These are phyloP conservation scores for Pestalotiopsis sp. DNA, from an alignment of 2,329 filamentous ascomycete genomes.

Conservation along the genomic window DNA sequence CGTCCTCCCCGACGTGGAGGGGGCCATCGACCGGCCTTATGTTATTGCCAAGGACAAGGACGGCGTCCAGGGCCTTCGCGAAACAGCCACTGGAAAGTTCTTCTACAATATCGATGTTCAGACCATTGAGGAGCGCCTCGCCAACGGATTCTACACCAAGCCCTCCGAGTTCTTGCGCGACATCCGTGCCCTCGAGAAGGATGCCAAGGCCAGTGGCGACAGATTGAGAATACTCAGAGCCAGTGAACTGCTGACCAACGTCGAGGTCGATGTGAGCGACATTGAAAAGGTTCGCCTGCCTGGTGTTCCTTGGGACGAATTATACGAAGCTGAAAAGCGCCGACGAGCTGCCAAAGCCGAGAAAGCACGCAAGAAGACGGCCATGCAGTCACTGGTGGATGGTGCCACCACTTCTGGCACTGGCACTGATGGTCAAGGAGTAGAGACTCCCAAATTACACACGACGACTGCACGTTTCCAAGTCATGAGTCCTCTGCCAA, in stretches of 20 bases:
- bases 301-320: slow-evolving; percentile 77
- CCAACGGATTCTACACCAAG: slow-evolving; percentile 93
- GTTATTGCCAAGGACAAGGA: slow-evolving; percentile 80
- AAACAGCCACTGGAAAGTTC: slow-evolving; percentile 78
- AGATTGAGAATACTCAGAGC: slow-evolving; percentile 81
- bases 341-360: slow-evolving; percentile 63
- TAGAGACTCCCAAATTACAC: slow-evolving; percentile 51
- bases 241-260: slow-evolving; percentile 89
- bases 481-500: slow-evolving; percentile 60
- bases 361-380: slow-evolving; percentile 64
- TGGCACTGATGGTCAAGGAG: slow-evolving; percentile 47
- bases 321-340: slow-evolving; percentile 74
- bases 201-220: slow-evolving; percentile 82
- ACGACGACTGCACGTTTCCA: slow-evolving; percentile 55
- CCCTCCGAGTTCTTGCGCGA: slow-evolving; percentile 89
- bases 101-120: slow-evolving; percentile 90
- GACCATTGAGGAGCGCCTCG: slow-evolving; percentile 93
- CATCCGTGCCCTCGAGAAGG: slow-evolving; percentile 81
- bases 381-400: slow-evolving; percentile 57
- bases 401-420: slow-evolving; percentile 52
- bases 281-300: slow-evolving; percentile 63
- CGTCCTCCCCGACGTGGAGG: slow-evolving; percentile 59
- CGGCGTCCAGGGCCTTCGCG: slow-evolving; percentile 74
- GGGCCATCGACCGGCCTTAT: slow-evolving; percentile 69
- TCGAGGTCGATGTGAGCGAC: slow-evolving; percentile 86